These are phyloP conservation scores for Pseudopyrenochaeta lycopersici DNA, from an alignment of 2,329 filamentous ascomycete species.

Conservation along the genomic window DNA sequence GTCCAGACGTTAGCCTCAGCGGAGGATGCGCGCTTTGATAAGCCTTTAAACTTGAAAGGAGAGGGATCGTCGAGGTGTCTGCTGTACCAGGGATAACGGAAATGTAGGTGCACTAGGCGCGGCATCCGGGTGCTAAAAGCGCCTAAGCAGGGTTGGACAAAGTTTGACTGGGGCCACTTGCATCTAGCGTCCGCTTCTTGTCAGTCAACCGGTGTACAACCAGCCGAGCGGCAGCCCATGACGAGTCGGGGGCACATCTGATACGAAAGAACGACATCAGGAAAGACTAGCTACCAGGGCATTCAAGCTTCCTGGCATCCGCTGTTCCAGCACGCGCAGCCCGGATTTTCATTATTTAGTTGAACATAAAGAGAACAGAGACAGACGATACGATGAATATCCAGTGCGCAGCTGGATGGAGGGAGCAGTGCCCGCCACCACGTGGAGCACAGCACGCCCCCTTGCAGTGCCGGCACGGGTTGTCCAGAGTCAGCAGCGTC, in stretches of 20 bases:
- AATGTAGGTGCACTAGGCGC: constrained; percentile 21
- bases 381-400: constrained; percentile 11
- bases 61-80: constrained; percentile 24
- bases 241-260: constrained; percentile 5
- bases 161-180: constrained; percentile 1
- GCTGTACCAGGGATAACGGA: constrained; percentile 21
- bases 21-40: constrained; percentile 4
- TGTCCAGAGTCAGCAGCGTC: constrained; percentile 15
- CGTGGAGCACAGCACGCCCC: constrained; percentile 23
- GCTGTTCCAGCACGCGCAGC: not conserved
- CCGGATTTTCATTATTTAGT: not conserved
- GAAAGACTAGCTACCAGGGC: not conserved
- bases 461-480: not conserved
- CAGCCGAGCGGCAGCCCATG: constrained; percentile 13
- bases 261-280: constrained; percentile 12
- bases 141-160: constrained; percentile 5
- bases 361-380: not conserved
- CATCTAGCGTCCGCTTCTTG: constrained; percentile 15
- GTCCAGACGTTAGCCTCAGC: constrained; percentile 9
- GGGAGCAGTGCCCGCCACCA: constrained; percentile 26
- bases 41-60: constrained; percentile 19
- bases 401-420: constrained; percentile 9
- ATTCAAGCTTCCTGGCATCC: constrained; percentile 5
- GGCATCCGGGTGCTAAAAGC: constrained; percentile 25
- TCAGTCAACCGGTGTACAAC: constrained; percentile 20